A percentile compares a stretch with the other conserved stretches of the same genome.
These are phyloP conservation scores for Microbotryomycetes sp. DNA, from an alignment of 1,284 basidiomycete genomes.

Conservation along the genomic window DNA sequence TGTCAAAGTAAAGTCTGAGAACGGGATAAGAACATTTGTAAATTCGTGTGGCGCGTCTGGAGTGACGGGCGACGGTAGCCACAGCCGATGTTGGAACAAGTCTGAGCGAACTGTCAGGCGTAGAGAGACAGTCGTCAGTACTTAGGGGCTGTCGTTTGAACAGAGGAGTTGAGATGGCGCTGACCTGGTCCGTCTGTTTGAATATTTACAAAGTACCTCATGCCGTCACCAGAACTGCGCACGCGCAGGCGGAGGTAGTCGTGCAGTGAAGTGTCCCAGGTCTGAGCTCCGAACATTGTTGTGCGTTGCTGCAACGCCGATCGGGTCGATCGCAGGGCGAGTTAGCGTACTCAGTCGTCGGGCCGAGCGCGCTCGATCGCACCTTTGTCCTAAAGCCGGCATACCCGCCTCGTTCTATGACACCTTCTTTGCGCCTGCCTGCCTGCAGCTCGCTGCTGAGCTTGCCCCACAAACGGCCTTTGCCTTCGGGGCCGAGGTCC, in stretches of 20 bases:
- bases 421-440: constrained; percentile 49
- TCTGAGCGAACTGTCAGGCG: constrained; percentile 53
- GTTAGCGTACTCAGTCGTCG: not conserved
- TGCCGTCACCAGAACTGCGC: constrained; percentile 54
- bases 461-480: constrained; percentile 63
- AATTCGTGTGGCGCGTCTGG: constrained; percentile 59
- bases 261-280: constrained; percentile 71
- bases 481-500: constrained; percentile 54
- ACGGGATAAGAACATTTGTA: constrained; percentile 81
- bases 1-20: constrained; percentile 71
- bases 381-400: constrained; percentile 77
- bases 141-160: not conserved
- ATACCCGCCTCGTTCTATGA: constrained; percentile 56
- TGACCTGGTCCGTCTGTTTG: constrained; percentile 62
- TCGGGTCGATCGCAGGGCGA: not conserved
- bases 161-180: too few relatives aligned
- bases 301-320: constrained; percentile 38
- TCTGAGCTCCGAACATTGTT: constrained; percentile 70
- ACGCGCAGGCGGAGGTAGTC: constrained; percentile 69
- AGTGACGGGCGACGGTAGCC: constrained; percentile 45
- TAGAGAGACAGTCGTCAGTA: not conserved
- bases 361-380: constrained; percentile 8
- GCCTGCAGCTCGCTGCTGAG: constrained; percentile 60
- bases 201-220: constrained; percentile 71
- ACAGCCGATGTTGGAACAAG: constrained; percentile 81